A percentile compares a stretch with the other conserved stretches of the same genome.
Evolutionary conservation across 2,329 filamentous ascomycete species (phyloP).

Genomic region (Cercospora berteroae): DNA sequence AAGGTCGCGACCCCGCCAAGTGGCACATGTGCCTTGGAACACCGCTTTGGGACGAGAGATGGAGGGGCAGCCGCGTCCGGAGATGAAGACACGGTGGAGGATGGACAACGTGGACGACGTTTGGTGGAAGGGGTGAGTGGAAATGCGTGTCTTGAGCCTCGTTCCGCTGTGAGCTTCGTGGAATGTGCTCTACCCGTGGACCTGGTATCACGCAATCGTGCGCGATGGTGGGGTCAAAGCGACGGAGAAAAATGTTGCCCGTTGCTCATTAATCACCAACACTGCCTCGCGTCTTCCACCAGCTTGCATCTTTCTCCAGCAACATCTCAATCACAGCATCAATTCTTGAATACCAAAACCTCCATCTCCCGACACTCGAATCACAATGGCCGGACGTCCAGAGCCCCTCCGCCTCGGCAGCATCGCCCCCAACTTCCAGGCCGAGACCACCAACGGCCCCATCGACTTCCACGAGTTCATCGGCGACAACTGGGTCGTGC

Average conservation of each 20-base stretch:
- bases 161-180: background rate
- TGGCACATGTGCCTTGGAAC: background rate
- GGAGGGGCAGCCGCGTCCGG: background rate
- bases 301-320: background rate
- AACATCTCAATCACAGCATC: background rate
- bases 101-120: background rate
- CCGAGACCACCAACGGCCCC: conserved; percentile 63
- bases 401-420: conserved; percentile 61
- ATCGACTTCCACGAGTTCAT: conserved; percentile 73
- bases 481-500: conserved; percentile 66
- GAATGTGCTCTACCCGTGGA: background rate
- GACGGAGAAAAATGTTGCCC: conserved; percentile 5
- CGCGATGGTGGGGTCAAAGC: conserved; percentile 2
- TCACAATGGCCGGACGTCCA: conserved; percentile 12
- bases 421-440: conserved; percentile 67
- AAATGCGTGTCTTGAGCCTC: background rate
- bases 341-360: conserved; percentile 19
- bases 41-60: background rate
- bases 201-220: conserved; percentile 6
- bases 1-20: background rate
- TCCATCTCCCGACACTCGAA: background rate
- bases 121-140: background rate
- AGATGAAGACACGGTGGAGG: background rate
- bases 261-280: conserved; percentile 1
- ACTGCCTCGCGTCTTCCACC: conserved; percentile 3